Conservation (phyloP, 2,329 filamentous ascomycete species). For the Albifimbria verrucaria region DNA sequence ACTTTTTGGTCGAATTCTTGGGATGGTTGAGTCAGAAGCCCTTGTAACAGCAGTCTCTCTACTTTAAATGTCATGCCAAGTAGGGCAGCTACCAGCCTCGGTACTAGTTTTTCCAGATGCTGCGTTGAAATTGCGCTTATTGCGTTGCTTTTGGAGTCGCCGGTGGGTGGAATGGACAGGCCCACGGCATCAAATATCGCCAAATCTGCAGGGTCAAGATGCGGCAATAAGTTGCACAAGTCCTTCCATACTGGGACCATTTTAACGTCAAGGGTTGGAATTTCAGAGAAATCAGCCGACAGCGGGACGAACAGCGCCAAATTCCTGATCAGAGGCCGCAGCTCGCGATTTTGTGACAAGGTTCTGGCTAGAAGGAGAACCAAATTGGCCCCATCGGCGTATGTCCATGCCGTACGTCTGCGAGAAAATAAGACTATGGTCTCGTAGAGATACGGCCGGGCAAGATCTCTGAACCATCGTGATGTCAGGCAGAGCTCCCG, state of each 20-base stretch:
- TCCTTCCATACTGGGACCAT: neutral
- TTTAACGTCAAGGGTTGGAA: neutral
- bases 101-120: neutral
- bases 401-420: neutral
- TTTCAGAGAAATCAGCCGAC: neutral
- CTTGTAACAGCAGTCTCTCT: neutral
- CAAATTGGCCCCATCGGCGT: neutral
- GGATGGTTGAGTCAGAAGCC: neutral
- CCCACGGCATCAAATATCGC: neutral
- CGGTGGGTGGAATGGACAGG: neutral
- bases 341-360: slow-evolving; percentile 3
- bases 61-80: neutral
- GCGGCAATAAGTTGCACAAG: neutral
- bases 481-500: slow-evolving; percentile 7
- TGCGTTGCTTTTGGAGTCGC: neutral
- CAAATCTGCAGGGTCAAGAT: neutral
- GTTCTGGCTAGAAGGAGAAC: slow-evolving; percentile 3
- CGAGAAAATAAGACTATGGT: slow-evolving; percentile 1
- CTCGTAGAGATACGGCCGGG: slow-evolving; percentile 7
- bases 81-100: neutral
- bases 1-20: neutral
- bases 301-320: slow-evolving; percentile 1
- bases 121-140: neutral
- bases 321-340: slow-evolving; percentile 5
- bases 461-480: slow-evolving; percentile 2